Evolutionary conservation across 2,329 filamentous ascomycete genomes (phyloP), one percentile per base, ranked within the genome.

Genomic region (Sordariomycetes sp.): DNA sequence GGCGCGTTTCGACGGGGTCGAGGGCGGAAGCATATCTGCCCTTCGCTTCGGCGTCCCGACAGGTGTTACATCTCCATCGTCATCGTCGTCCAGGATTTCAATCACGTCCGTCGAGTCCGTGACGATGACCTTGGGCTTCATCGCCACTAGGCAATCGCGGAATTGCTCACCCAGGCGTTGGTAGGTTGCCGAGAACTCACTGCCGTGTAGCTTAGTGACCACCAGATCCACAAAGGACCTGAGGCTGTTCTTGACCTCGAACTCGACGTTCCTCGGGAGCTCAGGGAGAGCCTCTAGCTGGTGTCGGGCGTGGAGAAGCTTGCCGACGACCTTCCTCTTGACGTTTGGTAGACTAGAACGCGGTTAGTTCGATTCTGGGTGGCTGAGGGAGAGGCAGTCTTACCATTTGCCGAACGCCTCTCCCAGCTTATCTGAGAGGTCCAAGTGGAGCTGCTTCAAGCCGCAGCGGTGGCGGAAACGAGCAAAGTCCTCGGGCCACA

Each of bases 211-310:
- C 1, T 83, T 73, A 0, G 73, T 71, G 4, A 78, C 74, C 1
- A 90, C 75, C 0, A 74, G 66, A 0, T 74, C 71, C 0, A 80
- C 78, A 60, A 93, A 85, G 0, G 72, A 72, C 14, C 75, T 73
- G 0, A 93, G 67, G 12, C 82, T 80, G 1, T 79, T 78, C 22
- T 79, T 78, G 0, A 95, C 78, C 11, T 85, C 81, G 0, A 85
- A 74, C n/a, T 85, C 79, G 0, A 90, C 80, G 51, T 90, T 89
- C 0, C 74, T 70, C 0, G 87, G 86, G 0, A 89, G 79, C 43
- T 89, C 86, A 0, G 88, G 88, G 0, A 92, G 77, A 0, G 70
- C 71, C 0, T 67, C 62, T 0, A 95, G 75, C 59, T 87, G 72
- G 0, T 65, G 63, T 1, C 82, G 74, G 2, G 91, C 81, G 0